phyloP scores from a whole-genome alignment of 108 stramenopile genomes.

The Pseudonitzschia multistriata region DNA sequence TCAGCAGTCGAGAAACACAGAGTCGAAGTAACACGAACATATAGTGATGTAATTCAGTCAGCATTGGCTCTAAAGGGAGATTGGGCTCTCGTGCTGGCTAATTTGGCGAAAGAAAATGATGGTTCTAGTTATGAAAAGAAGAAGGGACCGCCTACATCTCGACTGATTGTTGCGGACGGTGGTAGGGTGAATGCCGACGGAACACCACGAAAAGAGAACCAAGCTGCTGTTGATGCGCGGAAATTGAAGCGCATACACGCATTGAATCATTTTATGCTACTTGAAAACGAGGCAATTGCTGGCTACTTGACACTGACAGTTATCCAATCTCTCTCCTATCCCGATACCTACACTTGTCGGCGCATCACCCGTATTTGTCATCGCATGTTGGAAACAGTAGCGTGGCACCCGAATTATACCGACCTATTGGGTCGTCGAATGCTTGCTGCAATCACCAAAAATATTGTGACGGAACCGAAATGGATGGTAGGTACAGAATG shows the following conservation, averaged over 20 bases:
- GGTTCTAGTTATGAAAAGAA: slow-evolving; percentile 16
- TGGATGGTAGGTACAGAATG: slow-evolving; percentile 94
- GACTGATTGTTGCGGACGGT: slow-evolving; percentile 37
- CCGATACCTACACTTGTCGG: slow-evolving; percentile 86
- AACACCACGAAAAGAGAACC: slow-evolving; percentile 41
- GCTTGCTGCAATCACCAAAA: slow-evolving; percentile 65
- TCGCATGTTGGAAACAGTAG: slow-evolving; percentile 80
- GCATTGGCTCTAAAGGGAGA: slow-evolving; percentile 71
- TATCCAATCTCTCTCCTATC: slow-evolving; percentile 76
- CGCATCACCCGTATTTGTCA: slow-evolving; percentile 82
- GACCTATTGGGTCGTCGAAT: slow-evolving; percentile 71
- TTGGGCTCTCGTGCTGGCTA: slow-evolving; percentile 42
- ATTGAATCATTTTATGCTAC: slow-evolving; percentile 75
- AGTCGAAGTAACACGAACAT: slow-evolving; percentile 75
- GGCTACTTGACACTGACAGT: slow-evolving; percentile 62
- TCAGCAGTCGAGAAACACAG: slow-evolving; percentile 80
- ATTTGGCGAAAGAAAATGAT: slow-evolving; percentile 31
- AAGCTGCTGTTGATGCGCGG: slow-evolving; percentile 69
- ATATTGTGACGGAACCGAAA: slow-evolving; percentile 81
- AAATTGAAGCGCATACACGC: slow-evolving; percentile 74
- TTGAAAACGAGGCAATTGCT: slow-evolving; percentile 80
- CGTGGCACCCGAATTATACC: slow-evolving; percentile 79
- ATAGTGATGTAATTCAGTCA: slow-evolving; percentile 72
- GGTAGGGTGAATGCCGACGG: slow-evolving; percentile 78
- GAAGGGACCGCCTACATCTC: slow-evolving; percentile 44